These are phyloP conservation scores for Xerocomus nothofagi DNA, from an alignment of 1,284 basidiomycete species.

Conservation along the genomic window DNA sequence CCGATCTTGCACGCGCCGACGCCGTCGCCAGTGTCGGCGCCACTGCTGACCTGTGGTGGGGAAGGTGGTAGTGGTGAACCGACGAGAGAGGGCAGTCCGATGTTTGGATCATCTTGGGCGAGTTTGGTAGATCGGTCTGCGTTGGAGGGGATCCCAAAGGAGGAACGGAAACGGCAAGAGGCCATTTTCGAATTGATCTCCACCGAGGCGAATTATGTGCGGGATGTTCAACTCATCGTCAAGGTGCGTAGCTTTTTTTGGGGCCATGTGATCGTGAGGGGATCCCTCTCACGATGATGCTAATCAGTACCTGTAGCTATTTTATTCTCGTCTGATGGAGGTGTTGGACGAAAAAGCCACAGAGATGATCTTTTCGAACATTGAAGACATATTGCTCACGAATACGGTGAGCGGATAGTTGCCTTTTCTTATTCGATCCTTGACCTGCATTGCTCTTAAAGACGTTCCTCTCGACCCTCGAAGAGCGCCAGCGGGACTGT, in stretches of 20 bases:
- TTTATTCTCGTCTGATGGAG: conserved; percentile 78
- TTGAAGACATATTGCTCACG: conserved; percentile 86
- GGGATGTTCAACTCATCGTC: conserved; percentile 87
- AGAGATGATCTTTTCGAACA: conserved; percentile 87
- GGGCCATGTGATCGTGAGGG: conserved; percentile 8
- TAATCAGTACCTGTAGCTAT: conserved; percentile 54
- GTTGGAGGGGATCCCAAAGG: conserved; percentile 70
- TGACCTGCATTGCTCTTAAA: conserved; percentile 28
- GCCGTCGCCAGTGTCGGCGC: neutral
- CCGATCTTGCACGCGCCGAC: conserved; percentile 47
- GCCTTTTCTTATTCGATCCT: neutral
- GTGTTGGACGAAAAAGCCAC: conserved; percentile 78
- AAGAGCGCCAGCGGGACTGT: conserved; percentile 88
- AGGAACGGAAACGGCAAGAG: conserved; percentile 87
- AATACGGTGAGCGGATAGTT: conserved; percentile 63
- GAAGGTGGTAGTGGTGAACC: conserved; percentile 31
- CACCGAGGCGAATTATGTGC: conserved; percentile 86
- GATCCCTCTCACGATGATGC: neutral
- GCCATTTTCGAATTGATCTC: conserved; percentile 90
- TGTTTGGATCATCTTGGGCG: conserved; percentile 85
- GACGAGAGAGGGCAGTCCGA: conserved; percentile 47
- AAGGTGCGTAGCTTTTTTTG: conserved; percentile 55
- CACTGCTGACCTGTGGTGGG: conserved; percentile 4
- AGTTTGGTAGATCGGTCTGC: conserved; percentile 84
- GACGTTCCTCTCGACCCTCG: conserved; percentile 82